phyloP scores from a whole-genome alignment of 2,329 filamentous ascomycete species.

The Diaporthe vexans region DNA sequence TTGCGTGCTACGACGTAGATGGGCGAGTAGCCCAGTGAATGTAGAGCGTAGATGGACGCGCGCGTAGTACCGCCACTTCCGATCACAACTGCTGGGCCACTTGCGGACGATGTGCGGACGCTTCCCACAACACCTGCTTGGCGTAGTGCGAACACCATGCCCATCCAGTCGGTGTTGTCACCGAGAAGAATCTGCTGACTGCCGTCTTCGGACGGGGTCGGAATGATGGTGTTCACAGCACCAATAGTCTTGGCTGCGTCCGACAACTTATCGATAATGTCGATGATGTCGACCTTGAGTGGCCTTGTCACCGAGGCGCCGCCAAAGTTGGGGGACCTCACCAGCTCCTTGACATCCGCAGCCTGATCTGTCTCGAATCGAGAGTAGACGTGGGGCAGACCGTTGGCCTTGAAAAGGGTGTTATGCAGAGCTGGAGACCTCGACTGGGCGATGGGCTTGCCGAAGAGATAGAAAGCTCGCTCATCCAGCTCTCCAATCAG shows the following conservation, averaged over 20 bases:
- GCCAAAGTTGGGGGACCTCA: conserved; percentile 83
- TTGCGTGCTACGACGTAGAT: conserved; percentile 91
- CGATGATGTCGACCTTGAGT: conserved; percentile 89
- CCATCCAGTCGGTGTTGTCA: conserved; percentile 96
- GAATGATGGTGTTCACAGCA: conserved; percentile 94
- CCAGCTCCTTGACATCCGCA: conserved; percentile 72
- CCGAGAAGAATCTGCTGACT: conserved; percentile 74
- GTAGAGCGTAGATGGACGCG: conserved; percentile 90
- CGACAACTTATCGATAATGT: conserved; percentile 83
- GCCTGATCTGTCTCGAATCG: conserved; percentile 80
- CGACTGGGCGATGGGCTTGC: conserved; percentile 84
- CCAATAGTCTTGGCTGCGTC: conserved; percentile 86
- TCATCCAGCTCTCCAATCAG: conserved; percentile 83
- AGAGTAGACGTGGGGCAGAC: conserved; percentile 87
- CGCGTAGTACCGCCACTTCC: conserved; percentile 93
- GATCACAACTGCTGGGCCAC: conserved; percentile 77
- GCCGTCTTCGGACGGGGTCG: conserved; percentile 56
- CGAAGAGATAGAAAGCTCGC: conserved; percentile 88
- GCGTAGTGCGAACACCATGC: conserved; percentile 86
- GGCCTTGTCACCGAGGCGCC: conserved; percentile 97
- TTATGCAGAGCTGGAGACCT: conserved; percentile 94
- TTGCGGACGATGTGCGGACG: conserved; percentile 55
- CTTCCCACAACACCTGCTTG: conserved; percentile 71
- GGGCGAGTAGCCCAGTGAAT: conserved; percentile 84
- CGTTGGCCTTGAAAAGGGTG: conserved; percentile 79